phyloP scores from a whole-genome alignment of 768 basidiomycete genomes.

The Mycena belliarum region DNA sequence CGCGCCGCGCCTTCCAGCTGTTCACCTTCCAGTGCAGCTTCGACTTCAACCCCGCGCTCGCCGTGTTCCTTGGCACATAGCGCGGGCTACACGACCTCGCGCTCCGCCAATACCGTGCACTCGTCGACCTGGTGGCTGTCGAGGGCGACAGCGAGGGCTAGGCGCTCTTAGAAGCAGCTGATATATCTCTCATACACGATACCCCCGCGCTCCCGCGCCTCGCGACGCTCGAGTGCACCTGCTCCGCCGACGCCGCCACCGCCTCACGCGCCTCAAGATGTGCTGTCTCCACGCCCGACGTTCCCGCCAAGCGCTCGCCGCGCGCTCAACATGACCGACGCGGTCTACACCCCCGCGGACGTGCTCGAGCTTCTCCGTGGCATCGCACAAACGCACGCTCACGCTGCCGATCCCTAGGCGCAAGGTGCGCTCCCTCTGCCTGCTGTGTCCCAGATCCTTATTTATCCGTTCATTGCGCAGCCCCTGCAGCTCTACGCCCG shows the following conservation, averaged over 20 bases:
- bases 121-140: too few relatives aligned
- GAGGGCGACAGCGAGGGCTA: too few relatives aligned
- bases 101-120: slow-evolving; percentile 45
- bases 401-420: slow-evolving; percentile 58
- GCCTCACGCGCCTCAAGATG: slow-evolving; percentile 64
- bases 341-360: slow-evolving; percentile 55
- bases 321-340: slow-evolving; percentile 64
- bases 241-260: slow-evolving; percentile 63
- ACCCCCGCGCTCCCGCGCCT: slow-evolving; percentile 43
- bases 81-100: slow-evolving; percentile 49
- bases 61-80: slow-evolving; percentile 55
- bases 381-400: slow-evolving; percentile 48
- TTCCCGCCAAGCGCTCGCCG: slow-evolving; percentile 49
- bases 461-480: slow-evolving; percentile 32
- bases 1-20: slow-evolving; percentile 59
- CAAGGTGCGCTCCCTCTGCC: slow-evolving; percentile 40
- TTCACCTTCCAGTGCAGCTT: slow-evolving; percentile 65
- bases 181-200: slow-evolving; percentile 19
- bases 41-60: slow-evolving; percentile 59
- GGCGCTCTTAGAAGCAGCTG: too few relatives aligned
- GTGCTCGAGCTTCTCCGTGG: slow-evolving; percentile 51
- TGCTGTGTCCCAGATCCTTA: neutral
- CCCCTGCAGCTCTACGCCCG: slow-evolving; percentile 63
- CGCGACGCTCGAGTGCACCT: slow-evolving; percentile 63
- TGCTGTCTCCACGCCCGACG: slow-evolving; percentile 61